Base-by-base conservation (phyloP, 176 grass and related monocot species). In the Neostapfia colusana region DNA sequence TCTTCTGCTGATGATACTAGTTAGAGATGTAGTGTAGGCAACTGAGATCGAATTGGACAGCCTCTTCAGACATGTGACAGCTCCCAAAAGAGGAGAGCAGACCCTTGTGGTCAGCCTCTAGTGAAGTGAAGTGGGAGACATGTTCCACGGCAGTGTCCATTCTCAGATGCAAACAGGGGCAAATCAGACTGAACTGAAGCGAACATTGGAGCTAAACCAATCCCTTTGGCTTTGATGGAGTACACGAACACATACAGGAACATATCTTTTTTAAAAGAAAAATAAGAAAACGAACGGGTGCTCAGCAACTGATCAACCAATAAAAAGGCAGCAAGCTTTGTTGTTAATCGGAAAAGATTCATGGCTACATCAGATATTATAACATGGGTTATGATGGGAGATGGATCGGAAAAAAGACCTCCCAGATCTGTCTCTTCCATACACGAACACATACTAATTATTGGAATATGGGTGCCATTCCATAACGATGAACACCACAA, bases 241-340 rank as follows among this genome's bases (percentile, higher is more conserved):
- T n/a, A n/a, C n/a, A n/a, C n/a, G n/a, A n/a, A n/a, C n/a, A n/a
- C n/a, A n/a, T n/a, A n/a, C n/a, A n/a, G n/a, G n/a, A n/a, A n/a
- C n/a, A n/a, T n/a, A n/a, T n/a, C n/a, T n/a, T n/a, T n/a, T n/a
- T n/a, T n/a, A n/a, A n/a, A n/a, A n/a, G n/a, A n/a, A n/a, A n/a
- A n/a, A n/a, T n/a, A n/a, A n/a, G n/a, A n/a, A n/a, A n/a, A n/a
- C n/a, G n/a, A n/a, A n/a, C 14, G 21, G 10, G 8, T 46, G 69
- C 18, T 27, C 34, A 72, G 46, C 41, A 54, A 23, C 69, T 65
- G 61, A 75, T 70, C 76, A 81, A 76, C 76, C 35, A 79, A 26
- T 42, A 38, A 46, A 87, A 87, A 88, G 85, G 49, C 49, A 65
- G 73, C 44, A 54, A 74, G 70, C 79, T 83, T 88, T 79, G 81